Evolutionary conservation across 208 protist genomes (phyloP).

Genomic region (Vickermania spadyakhi): DNA sequence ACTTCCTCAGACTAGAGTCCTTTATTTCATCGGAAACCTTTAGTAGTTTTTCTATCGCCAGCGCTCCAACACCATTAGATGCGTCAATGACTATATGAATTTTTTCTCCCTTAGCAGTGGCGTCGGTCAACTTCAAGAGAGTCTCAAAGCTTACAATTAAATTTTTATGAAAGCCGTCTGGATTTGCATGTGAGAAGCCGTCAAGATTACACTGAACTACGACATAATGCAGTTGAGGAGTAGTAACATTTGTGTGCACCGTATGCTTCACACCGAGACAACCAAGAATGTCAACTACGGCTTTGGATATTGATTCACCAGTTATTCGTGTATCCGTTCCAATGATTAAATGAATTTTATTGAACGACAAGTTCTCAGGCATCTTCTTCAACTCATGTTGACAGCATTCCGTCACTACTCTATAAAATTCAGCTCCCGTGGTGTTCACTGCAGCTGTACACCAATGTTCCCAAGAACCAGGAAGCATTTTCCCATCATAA

Average conservation of each 20-base stretch:
- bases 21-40: constrained; percentile 10
- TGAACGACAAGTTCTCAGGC: neutral
- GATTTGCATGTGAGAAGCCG: constrained; percentile 5
- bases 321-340: constrained; percentile 50
- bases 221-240: constrained; percentile 71
- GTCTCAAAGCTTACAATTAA: constrained; percentile 23
- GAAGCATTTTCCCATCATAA: constrained; percentile 65
- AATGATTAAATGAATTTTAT: constrained; percentile 18
- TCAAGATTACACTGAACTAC: constrained; percentile 16
- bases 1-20: constrained; percentile 10
- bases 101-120: constrained; percentile 7
- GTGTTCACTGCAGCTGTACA: constrained; percentile 57
- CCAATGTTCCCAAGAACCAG: constrained; percentile 42
- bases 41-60: constrained; percentile 31
- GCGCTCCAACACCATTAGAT: constrained; percentile 84
- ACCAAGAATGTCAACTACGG: constrained; percentile 13
- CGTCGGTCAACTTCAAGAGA: constrained; percentile 7
- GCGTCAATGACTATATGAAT: constrained; percentile 66
- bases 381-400: neutral
- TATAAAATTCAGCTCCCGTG: constrained; percentile 28
- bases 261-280: constrained; percentile 7
- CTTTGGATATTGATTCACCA: constrained; percentile 27
- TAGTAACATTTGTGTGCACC: constrained; percentile 31
- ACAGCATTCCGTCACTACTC: constrained; percentile 26
- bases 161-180: constrained; percentile 19